phyloP scores from a whole-genome alignment of 179 eudicot species.

The Carnegiea gigantea region DNA sequence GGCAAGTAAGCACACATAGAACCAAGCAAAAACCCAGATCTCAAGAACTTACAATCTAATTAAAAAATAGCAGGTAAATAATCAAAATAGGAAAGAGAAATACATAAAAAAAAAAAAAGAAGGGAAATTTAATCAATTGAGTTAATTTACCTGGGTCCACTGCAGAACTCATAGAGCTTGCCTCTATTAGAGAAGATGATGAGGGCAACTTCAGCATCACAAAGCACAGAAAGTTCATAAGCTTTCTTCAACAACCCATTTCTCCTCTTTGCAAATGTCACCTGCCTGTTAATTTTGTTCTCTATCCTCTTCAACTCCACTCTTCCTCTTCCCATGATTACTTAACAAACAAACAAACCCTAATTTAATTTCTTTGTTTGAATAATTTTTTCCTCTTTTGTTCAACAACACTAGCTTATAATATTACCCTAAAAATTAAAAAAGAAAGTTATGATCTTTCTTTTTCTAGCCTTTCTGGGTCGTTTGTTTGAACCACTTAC shows the following conservation, averaged over 20 bases:
- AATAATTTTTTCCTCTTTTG: slow-evolving; percentile 22
- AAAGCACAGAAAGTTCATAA: slow-evolving; percentile 41
- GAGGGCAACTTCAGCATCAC: slow-evolving; percentile 14
- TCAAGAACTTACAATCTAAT: not conserved
- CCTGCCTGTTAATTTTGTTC: slow-evolving; percentile 87
- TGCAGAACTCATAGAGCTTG: slow-evolving; percentile 12
- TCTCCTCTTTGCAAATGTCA: slow-evolving; percentile 88
- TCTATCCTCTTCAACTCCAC: slow-evolving; percentile 94
- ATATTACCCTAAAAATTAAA: not conserved
- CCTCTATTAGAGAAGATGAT: slow-evolving; percentile 12
- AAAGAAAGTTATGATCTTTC: slow-evolving; percentile 11
- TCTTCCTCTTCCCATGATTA: slow-evolving; percentile 80
- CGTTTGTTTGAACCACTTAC: slow-evolving; percentile 9
- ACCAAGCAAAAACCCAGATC: slow-evolving; percentile 6
- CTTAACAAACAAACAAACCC: not conserved
- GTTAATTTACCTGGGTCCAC: not conserved
- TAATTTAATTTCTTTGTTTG: not conserved
- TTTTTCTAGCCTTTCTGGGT: not conserved
- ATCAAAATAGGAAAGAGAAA: not conserved
- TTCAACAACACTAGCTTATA: not conserved
- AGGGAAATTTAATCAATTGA: not conserved
- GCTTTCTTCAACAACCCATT: slow-evolving; percentile 86
- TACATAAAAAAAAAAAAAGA: not conserved
- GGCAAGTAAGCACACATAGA: slow-evolving; percentile 4
- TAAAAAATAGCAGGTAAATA: not conserved